Percentiles rank a stretch among this genome's conserved stretches.
Conservation (phyloP, 78 protist genomes). For the Monosiga brevicollis region DNA sequence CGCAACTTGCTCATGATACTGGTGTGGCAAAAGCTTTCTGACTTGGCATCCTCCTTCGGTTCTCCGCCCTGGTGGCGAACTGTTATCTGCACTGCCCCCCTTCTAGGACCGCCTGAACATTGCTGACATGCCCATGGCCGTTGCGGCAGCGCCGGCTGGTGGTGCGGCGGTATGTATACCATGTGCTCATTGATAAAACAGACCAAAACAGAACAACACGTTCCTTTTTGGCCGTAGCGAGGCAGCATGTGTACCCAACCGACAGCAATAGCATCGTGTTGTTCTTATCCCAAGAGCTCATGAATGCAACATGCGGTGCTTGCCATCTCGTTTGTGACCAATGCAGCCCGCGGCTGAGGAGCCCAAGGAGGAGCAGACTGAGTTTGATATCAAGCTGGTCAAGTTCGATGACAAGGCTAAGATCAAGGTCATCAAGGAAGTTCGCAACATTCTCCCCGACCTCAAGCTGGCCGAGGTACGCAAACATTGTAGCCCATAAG, state of each 20-base stretch:
- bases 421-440: constrained; percentile 9
- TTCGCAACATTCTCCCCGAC: neutral
- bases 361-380: constrained; percentile 9
- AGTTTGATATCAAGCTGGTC: constrained; percentile 10
- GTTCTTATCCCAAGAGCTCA: too few relatives aligned
- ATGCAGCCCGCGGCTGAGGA: too few relatives aligned
- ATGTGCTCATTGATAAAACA: too few relatives aligned
- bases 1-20: neutral
- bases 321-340: too few relatives aligned
- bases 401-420: neutral
- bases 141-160: neutral
- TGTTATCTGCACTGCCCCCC: neutral
- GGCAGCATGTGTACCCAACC: too few relatives aligned
- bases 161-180: neutral
- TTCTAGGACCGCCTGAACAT: neutral
- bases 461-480: neutral
- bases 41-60: too few relatives aligned
- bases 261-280: too few relatives aligned
- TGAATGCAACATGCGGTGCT: too few relatives aligned
- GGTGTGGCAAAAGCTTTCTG: neutral
- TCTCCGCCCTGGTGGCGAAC: neutral
- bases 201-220: too few relatives aligned
- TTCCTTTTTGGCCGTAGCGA: too few relatives aligned
- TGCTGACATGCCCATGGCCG: neutral
- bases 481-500: too few relatives aligned